phyloP scores from a whole-genome alignment of 2,329 filamentous ascomycete species.

The Pseudodiploospora longispora region DNA sequence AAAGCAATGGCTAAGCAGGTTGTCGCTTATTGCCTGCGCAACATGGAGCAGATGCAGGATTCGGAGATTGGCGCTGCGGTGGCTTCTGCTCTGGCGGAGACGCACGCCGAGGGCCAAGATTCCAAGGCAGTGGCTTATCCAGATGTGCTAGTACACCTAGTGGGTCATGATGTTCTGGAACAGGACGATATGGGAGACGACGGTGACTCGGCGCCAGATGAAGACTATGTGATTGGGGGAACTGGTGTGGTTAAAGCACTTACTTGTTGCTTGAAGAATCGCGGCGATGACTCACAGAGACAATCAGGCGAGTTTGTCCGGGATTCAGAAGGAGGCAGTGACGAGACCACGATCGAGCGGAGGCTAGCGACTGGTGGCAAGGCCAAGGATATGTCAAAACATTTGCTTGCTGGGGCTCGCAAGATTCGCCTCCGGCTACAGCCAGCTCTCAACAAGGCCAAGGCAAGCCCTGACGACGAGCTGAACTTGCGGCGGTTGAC shows the following conservation, averaged over 20 bases:
- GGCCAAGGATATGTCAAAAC: conserved; percentile 89
- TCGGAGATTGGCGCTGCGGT: conserved; percentile 47
- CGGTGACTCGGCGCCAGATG: conserved; percentile 66
- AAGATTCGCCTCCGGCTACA: conserved; percentile 81
- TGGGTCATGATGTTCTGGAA: conserved; percentile 56
- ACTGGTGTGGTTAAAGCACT: conserved; percentile 93
- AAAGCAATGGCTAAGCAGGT: conserved; percentile 89
- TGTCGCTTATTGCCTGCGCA: conserved; percentile 87
- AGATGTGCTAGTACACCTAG: conserved; percentile 78
- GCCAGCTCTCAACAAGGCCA: conserved; percentile 68
- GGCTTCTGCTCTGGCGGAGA: conserved; percentile 34
- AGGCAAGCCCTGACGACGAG: conserved; percentile 62
- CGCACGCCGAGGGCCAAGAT: conserved; percentile 20
- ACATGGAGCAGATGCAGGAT: conserved; percentile 74
- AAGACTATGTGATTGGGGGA: conserved; percentile 92
- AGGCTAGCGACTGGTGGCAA: conserved; percentile 43
- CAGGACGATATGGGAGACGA: conserved; percentile 49
- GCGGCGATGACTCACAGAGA: conserved; percentile 51
- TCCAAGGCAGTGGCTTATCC: conserved; percentile 45
- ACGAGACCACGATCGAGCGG: conserved; percentile 20
- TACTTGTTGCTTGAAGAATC: conserved; percentile 80
- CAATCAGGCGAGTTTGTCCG: conserved; percentile 45
- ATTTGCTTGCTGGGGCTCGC: conserved; percentile 75
- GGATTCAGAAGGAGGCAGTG: conserved; percentile 42
- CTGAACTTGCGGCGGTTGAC: conserved; percentile 72